phyloP scores from a whole-genome alignment of 176 grass and related monocot genomes.

The Microstegium vimineum region DNA sequence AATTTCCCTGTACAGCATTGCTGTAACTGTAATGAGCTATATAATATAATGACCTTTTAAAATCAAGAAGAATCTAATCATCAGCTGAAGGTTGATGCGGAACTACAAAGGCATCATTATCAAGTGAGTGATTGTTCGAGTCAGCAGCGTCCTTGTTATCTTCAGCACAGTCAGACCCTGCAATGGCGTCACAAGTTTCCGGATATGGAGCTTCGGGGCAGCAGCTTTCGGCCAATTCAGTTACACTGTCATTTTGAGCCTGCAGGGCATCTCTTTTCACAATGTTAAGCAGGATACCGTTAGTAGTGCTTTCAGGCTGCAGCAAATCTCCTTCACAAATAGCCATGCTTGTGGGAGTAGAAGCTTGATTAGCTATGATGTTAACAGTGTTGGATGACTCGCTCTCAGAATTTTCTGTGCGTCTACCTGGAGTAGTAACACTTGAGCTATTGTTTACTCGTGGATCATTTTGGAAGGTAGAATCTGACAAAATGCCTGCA shows the following conservation, averaged over 20 bases:
- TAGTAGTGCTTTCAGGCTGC: slow-evolving; percentile 53
- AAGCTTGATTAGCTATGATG: slow-evolving; percentile 28
- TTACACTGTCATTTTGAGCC: slow-evolving; percentile 19
- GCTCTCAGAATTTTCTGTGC: slow-evolving; percentile 17
- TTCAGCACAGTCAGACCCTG: slow-evolving; percentile 42
- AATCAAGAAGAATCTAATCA: slow-evolving; percentile 22
- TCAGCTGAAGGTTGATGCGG: not conserved
- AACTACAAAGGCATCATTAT: slow-evolving; percentile 9
- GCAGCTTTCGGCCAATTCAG: not conserved
- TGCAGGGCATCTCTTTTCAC: slow-evolving; percentile 50
- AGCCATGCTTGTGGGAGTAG: slow-evolving; percentile 25
- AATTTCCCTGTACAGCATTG: not conserved
- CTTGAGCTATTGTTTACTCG: slow-evolving; percentile 4
- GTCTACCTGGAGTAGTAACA: slow-evolving; percentile 17
- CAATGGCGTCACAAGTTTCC: slow-evolving; percentile 39
- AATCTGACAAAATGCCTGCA: slow-evolving; percentile 19
- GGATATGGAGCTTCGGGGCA: slow-evolving; percentile 24
- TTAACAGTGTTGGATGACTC: not conserved
- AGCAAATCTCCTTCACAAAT: slow-evolving; percentile 72
- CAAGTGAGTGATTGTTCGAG: slow-evolving; percentile 4
- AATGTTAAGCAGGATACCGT: slow-evolving; percentile 76
- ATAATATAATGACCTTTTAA: not conserved
- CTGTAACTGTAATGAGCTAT: slow-evolving; percentile 2
- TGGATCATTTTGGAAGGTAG: not conserved
- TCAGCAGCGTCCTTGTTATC: slow-evolving; percentile 26